A percentile compares a stretch with the other conserved stretches of the same genome.
phyloP scores from a whole-genome alignment of 2,329 filamentous ascomycete species.

The Trichoderma simmonsii region DNA sequence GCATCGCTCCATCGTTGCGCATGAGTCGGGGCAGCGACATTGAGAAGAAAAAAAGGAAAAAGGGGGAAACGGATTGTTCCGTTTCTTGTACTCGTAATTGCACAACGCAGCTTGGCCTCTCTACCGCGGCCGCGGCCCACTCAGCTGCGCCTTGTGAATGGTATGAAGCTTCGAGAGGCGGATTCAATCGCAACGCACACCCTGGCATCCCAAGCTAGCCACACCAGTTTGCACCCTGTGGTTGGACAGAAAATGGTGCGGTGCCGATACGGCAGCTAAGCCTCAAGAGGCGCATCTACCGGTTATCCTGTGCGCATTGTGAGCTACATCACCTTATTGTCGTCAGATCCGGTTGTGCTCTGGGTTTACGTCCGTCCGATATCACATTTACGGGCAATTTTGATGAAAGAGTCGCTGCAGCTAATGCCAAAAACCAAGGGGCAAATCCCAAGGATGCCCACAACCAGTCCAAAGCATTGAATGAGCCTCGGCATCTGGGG shows the following conservation, averaged over 20 bases:
- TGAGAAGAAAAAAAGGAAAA: not conserved
- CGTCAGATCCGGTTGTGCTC: not conserved
- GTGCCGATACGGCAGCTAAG: constrained; percentile 5
- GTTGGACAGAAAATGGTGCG: not conserved
- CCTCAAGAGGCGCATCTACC: not conserved
- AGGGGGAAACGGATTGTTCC: constrained; percentile 6
- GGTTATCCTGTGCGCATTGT: not conserved
- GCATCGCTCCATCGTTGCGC: not conserved
- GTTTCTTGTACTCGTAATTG: not conserved
- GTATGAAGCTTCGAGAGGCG: not conserved
- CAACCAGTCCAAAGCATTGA: not conserved
- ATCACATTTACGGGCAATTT: not conserved
- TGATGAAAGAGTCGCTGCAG: not conserved
- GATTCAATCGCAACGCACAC: not conserved
- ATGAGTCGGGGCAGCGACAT: constrained; percentile 3
- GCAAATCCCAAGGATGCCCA: not conserved
- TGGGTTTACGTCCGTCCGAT: not conserved
- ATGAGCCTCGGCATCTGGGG: not conserved
- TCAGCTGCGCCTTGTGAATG: not conserved
- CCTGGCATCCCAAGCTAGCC: not conserved
- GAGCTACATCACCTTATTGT: not conserved
- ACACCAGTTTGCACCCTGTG: not conserved
- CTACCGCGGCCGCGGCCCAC: not conserved
- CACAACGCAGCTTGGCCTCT: not conserved
- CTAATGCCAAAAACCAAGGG: not conserved